These are phyloP conservation scores for sweet orange (Citrus sinensis) DNA, from an alignment of 345 rosid genomes.

Conservation along the genomic window DVS_A1.0 CM039164.1:26094501-26095000, in stretches of 20 bases:
- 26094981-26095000: not conserved
- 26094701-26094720: conserved; percentile 54
- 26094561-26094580: conserved; percentile 75
- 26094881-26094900: not conserved
- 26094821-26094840: not conserved
- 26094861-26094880: not conserved
- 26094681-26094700: conserved; percentile 62
- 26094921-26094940: not conserved
- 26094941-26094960: not conserved
- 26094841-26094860: not conserved
- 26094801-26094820: not conserved
- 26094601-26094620: conserved; percentile 58
- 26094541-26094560: conserved; percentile 82
- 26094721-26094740: conserved; percentile 40
- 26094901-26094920: conserved; percentile 3
- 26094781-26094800: conserved; percentile 16
- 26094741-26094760: conserved; percentile 72
- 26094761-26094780: conserved; percentile 64
- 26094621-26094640: conserved; percentile 80
- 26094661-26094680: conserved; percentile 69
- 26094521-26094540: conserved; percentile 78
- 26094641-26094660: conserved; percentile 52
- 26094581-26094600: conserved; percentile 39
- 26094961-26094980: not conserved
- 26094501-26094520: conserved; percentile 93